Base-by-base conservation (phyloP, 2,329 filamentous ascomycete genomes). In the Akanthomyces uredinophilus region DNA sequence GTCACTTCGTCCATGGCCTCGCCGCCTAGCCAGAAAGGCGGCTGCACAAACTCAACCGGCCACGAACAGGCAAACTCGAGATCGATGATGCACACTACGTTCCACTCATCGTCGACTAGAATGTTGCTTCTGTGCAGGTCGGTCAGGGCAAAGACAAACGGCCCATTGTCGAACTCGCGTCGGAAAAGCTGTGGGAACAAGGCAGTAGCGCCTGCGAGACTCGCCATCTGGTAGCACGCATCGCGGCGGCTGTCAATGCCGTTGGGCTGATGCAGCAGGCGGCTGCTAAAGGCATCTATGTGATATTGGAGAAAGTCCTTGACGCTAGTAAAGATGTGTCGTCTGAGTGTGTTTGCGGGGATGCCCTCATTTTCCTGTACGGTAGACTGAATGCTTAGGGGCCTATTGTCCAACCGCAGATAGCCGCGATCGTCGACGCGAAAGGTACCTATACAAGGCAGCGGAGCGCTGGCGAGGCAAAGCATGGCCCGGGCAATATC, bases 61-160 rank as follows among this genome's bases (percentile, higher is more conserved):
- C 68, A 66, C 16, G 69, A 66, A 66, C 69, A 72, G 50, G 70
- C 66, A 68, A 69, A 74, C 64, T 74, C 71, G 60, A 70, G 66
- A 60, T 74, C 70, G 49, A 75, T 70, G 0, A 73, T 60, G 64
- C 66, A 66, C 51, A 66, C 70, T 47, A 73, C 67, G 58, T 74
- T 73, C 71, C 69, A 72, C 57, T 73, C 52, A 58, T 71, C 61
- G 53, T 75, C 69, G 27, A 74, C 70, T 37, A 74, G 68, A 46
- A 75, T 71, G 57, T 75, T 74, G 56, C 71, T 73, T 54, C 59
- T 64, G 65, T 74, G 68, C 24, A 74, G 64, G 64, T 75, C 70
- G 49, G 70, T 73, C 43, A 75, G 53, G 54, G 60, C 46, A 47
- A 73, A 67, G 59, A 65, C 54, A 64, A 70, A 73, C 11, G 71